Evolutionary conservation across 257 asterid species (phyloP).

Genomic region (Scutellaria minor): DNA sequence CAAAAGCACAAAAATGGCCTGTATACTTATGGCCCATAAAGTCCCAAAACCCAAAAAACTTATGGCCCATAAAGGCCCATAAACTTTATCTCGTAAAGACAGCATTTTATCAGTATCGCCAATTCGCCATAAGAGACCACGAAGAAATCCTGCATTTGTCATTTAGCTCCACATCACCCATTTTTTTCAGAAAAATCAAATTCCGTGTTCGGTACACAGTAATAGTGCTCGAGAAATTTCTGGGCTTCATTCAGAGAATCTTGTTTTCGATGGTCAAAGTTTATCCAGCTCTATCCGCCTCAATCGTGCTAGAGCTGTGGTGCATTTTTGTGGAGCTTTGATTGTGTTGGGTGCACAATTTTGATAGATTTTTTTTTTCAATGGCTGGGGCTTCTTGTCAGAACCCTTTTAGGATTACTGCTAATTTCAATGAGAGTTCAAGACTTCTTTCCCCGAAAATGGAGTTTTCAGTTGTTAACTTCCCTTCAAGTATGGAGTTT

Average conservation of each 20-base stretch:
- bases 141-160: conserved; percentile 28
- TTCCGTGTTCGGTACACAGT: background rate
- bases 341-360: conserved; percentile 8
- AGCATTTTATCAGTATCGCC: background rate
- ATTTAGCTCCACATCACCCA: conserved; percentile 22
- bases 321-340: conserved; percentile 8
- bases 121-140: background rate
- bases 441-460: conserved; percentile 43
- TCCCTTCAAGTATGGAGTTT: conserved; percentile 47
- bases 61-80: conserved; percentile 13
- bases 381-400: conserved; percentile 59
- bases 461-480: conserved; percentile 44
- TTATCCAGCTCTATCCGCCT: background rate
- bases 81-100: background rate
- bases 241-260: conserved; percentile 17
- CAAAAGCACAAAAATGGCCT: too few relatives aligned
- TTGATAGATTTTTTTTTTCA: conserved; percentile 14
- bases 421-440: conserved; percentile 47
- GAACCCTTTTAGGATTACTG: conserved; percentile 46
- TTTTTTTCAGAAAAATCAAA: background rate
- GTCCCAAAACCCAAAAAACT: background rate
- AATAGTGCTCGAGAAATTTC: background rate
- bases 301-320: background rate
- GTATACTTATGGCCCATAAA: too few relatives aligned
- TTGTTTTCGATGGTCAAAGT: background rate